Percentiles rank a stretch among this genome's conserved stretches.
phyloP scores from a whole-genome alignment of 305 asterid species.

The Fraxinus latifolia region DNA sequence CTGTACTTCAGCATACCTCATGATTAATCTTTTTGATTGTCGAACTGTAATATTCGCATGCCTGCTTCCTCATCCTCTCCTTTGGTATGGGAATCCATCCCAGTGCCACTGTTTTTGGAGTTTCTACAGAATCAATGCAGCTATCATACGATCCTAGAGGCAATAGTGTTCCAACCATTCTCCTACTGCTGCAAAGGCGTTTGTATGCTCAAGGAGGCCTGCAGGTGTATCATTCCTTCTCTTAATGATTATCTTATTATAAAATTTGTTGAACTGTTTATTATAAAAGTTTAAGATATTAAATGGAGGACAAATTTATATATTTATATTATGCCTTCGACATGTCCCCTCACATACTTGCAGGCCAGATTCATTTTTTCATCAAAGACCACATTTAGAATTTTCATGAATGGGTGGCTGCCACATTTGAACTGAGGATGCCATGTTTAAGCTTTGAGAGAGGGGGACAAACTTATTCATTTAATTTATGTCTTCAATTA shows the following conservation, averaged over 20 bases:
- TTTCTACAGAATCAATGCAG: conserved; percentile 97
- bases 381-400: background rate
- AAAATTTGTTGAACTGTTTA: background rate
- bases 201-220: conserved; percentile 83
- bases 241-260: background rate
- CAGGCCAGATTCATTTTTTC: background rate
- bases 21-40: background rate
- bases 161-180: conserved; percentile 88
- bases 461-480: background rate
- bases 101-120: conserved; percentile 97
- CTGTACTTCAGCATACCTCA: background rate
- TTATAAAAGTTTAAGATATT: background rate
- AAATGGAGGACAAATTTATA: background rate
- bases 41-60: background rate
- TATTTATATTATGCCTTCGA: background rate
- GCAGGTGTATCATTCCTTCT: conserved; percentile 47
- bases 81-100: conserved; percentile 30
- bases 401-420: background rate
- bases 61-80: conserved; percentile 8
- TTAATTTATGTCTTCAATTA: background rate
- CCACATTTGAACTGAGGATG: background rate
- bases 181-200: conserved; percentile 78
- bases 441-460: background rate
- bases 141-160: conserved; percentile 81
- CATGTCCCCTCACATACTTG: background rate